Percentiles rank a stretch among this genome's conserved stretches.
phyloP scores from a whole-genome alignment of 768 basidiomycete genomes.

The Tylopilus rubrobrunneus region DNA sequence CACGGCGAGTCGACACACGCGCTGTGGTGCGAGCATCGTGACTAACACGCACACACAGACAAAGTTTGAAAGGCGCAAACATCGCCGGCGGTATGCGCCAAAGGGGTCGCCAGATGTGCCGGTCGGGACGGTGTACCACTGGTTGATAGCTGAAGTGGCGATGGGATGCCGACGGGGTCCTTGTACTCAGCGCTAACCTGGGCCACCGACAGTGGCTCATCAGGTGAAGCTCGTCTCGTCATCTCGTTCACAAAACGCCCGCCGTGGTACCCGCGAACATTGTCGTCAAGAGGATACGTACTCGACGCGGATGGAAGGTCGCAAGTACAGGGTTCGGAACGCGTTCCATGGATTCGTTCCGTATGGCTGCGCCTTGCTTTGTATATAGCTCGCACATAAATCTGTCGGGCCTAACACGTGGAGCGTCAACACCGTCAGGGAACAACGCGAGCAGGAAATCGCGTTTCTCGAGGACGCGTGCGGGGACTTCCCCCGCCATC shows the following conservation, averaged over 20 bases:
- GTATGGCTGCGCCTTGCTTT: neutral
- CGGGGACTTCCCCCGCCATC: constrained; percentile 5
- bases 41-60: neutral
- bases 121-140: constrained; percentile 3
- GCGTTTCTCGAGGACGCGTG: constrained; percentile 7
- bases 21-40: too few species aligned
- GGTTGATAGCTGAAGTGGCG: constrained; percentile 1
- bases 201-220: too few species aligned
- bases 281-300: constrained; percentile 10
- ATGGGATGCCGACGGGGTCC: neutral
- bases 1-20: too few species aligned
- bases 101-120: neutral
- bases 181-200: neutral
- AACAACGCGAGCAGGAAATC: constrained; percentile 9
- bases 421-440: neutral
- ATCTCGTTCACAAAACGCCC: too few species aligned
- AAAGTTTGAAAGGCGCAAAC: constrained; percentile 2
- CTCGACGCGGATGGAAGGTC: constrained; percentile 8
- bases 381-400: constrained; percentile 2
- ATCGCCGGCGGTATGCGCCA: neutral
- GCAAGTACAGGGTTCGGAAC: constrained; percentile 6
- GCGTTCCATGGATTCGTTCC: neutral
- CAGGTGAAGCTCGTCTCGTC: too few species aligned
- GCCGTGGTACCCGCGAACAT: neutral
- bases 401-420: constrained; percentile 6